These are phyloP conservation scores for Gracilaria domingensis DNA, from an alignment of 23 red algal species.

Conservation along the genomic window DNA sequence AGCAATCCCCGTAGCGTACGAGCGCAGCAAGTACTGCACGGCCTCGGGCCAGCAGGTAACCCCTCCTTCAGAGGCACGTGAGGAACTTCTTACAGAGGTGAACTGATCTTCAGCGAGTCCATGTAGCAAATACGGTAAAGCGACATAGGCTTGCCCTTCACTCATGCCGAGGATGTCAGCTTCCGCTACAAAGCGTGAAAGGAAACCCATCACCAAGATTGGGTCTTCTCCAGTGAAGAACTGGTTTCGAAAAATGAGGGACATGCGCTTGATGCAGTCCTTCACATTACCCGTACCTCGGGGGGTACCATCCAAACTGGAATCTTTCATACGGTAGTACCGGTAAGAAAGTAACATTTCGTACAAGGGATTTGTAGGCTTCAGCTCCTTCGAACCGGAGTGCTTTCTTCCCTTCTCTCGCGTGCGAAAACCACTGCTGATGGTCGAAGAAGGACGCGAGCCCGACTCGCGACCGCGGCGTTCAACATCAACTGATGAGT, in stretches of 20 bases:
- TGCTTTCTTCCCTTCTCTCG: background rate
- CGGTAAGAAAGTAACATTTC: background rate
- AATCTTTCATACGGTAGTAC: conserved; percentile 11
- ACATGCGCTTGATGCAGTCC: background rate
- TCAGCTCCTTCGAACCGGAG: background rate
- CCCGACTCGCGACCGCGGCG: background rate
- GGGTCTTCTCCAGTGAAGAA: background rate
- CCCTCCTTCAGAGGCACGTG: background rate
- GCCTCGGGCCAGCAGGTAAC: background rate
- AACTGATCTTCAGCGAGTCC: conserved; percentile 15
- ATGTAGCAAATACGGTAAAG: conserved; percentile 12
- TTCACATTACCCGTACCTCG: background rate
- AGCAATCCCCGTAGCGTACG: background rate
- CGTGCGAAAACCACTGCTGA: background rate
- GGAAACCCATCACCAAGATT: background rate
- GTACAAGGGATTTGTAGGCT: conserved; percentile 10
- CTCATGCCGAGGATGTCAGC: background rate
- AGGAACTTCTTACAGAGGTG: background rate
- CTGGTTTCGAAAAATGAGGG: background rate
- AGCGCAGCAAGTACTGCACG: conserved; percentile 5
- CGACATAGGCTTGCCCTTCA: background rate
- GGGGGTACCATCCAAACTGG: background rate
- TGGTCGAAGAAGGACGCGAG: background rate
- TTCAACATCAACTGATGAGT: background rate
- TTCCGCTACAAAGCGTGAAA: background rate